A percentile compares a stretch with the other conserved stretches of the same genome.
Evolutionary conservation across 2,329 filamentous ascomycete species (phyloP).

Genomic region (Fusarium chuoi): DNA sequence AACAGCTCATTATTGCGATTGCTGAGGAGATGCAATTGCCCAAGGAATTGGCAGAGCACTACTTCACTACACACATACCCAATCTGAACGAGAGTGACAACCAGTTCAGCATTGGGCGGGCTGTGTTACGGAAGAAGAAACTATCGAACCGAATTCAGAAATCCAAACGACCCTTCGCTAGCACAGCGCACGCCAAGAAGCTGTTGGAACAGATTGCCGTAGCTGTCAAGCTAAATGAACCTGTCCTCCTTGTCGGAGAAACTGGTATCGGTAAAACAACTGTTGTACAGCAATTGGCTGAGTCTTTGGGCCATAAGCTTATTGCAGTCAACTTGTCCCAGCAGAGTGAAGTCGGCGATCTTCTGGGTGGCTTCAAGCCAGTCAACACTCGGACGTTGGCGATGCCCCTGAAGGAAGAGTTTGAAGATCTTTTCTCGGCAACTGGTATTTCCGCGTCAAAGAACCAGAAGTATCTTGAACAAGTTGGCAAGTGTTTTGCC

Average conservation of each 20-base stretch:
- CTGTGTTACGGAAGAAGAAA: conserved; percentile 68
- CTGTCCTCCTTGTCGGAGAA: conserved; percentile 94
- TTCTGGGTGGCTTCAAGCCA: conserved; percentile 96
- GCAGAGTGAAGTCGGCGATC: conserved; percentile 95
- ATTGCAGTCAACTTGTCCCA: conserved; percentile 96
- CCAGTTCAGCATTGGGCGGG: conserved; percentile 73
- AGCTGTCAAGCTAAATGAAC: conserved; percentile 85
- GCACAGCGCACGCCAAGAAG: conserved; percentile 84
- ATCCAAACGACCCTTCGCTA: conserved; percentile 80
- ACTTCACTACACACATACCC: conserved; percentile 78
- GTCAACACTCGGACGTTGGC: conserved; percentile 90
- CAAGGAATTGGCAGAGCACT: conserved; percentile 81
- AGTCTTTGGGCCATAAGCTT: conserved; percentile 84
- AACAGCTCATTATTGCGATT: conserved; percentile 72
- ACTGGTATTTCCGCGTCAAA: conserved; percentile 88
- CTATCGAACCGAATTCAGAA: conserved; percentile 59
- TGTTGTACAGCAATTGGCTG: conserved; percentile 90
- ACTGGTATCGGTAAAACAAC: conserved; percentile 99
- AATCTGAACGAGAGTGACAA: conserved; percentile 69
- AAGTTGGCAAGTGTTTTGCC: conserved; percentile 80
- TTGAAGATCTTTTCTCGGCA: conserved; percentile 86
- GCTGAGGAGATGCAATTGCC: conserved; percentile 90
- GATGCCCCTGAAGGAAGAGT: conserved; percentile 91
- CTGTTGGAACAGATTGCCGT: conserved; percentile 90
- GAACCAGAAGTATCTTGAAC: conserved; percentile 87